Percentiles rank a stretch among this genome's conserved stretches.
Conservation (phyloP, 805 yeast species). For the Millerago galiae region DNA sequence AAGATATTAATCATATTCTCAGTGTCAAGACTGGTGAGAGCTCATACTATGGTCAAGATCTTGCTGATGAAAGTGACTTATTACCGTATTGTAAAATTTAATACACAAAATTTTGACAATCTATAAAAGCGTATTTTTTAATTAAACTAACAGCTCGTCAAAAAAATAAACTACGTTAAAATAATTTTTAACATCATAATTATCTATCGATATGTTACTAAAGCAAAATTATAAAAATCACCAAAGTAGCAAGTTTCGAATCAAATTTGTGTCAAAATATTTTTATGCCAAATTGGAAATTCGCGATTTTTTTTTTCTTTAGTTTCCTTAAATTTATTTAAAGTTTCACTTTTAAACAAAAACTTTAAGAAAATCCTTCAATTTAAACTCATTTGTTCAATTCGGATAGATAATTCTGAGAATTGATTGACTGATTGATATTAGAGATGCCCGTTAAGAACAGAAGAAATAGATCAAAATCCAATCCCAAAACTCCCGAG, state of each 20-base stretch:
- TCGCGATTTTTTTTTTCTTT: background rate
- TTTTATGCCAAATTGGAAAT: background rate
- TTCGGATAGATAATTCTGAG: background rate
- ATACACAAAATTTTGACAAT: background rate
- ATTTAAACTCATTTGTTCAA: background rate
- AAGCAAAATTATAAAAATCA: background rate
- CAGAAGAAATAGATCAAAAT: background rate
- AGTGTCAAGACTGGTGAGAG: conserved; percentile 9
- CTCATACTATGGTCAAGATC: conserved; percentile 29
- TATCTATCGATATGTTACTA: background rate
- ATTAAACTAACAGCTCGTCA: background rate
- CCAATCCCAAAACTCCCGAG: background rate
- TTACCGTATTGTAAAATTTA: background rate
- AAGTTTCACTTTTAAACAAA: background rate
- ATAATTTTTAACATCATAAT: no score
- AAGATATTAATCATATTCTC: conserved; percentile 23
- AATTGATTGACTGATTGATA: no score
- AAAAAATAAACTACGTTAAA: no score
- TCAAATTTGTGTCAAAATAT: conserved; percentile 1
- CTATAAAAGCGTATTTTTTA: no score
- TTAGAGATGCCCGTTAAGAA: background rate
- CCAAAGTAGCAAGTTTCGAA: background rate
- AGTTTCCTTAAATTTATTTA: background rate
- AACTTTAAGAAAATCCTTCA: background rate
- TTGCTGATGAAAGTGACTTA: conserved; percentile 2